A percentile compares a stretch with the other conserved stretches of the same genome.
These are phyloP conservation scores for Astraeus odoratus DNA, from an alignment of 768 basidiomycete species.

Conservation along the genomic window DNA sequence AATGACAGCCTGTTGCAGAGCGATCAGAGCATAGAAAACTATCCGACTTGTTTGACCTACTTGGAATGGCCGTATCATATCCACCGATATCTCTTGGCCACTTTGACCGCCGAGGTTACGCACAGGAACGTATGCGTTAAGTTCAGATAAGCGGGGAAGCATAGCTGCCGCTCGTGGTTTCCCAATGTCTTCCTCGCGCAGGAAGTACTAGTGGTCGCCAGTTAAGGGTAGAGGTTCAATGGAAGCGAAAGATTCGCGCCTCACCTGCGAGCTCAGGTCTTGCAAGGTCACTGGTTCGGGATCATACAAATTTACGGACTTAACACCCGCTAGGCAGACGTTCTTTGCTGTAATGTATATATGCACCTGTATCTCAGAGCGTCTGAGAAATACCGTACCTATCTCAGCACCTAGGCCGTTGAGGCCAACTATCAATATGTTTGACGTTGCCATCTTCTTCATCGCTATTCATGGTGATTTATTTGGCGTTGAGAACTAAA, in stretches of 20 bases:
- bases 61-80: conserved; percentile 84
- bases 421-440: conserved; percentile 88
- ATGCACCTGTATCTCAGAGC: conserved; percentile 5
- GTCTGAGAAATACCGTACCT: conserved; percentile 39
- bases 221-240: neutral
- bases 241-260: conserved; percentile 13
- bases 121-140: conserved; percentile 95
- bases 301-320: conserved; percentile 93
- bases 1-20: conserved; percentile 65
- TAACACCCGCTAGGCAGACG: conserved; percentile 90
- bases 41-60: conserved; percentile 34
- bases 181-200: conserved; percentile 81
- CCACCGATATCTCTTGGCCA: conserved; percentile 73
- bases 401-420: conserved; percentile 95
- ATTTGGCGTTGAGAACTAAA: conserved; percentile 7
- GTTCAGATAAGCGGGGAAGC: conserved; percentile 81
- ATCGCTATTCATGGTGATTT: conserved; percentile 59
- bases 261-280: conserved; percentile 88
- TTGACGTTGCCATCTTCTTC: conserved; percentile 97
- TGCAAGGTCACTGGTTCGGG: conserved; percentile 82
- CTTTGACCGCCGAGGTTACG: conserved; percentile 71
- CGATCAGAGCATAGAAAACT: conserved; percentile 5
- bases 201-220: conserved; percentile 67
- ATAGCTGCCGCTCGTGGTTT: conserved; percentile 83
- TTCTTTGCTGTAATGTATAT: conserved; percentile 65